Conservation (phyloP, 2,329 filamentous ascomycete genomes). For the Paecilomyces niveus region DNA sequence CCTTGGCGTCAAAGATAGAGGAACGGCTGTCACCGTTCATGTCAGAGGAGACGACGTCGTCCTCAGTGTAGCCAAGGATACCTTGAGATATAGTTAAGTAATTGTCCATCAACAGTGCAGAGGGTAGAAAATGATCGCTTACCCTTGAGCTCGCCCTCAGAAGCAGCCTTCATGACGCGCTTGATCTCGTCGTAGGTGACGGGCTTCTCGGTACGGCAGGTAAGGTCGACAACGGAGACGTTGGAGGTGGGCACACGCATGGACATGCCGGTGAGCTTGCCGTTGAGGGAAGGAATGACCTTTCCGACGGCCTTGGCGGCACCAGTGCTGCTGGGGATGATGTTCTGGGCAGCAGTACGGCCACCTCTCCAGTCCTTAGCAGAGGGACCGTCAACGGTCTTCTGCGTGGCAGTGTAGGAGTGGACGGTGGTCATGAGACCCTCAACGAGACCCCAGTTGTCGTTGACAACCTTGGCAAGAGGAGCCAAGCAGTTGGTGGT, state of each 20-base stretch:
- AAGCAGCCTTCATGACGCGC: slow-evolving; percentile 76
- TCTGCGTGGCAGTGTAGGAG: slow-evolving; percentile 99
- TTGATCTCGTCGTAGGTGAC: slow-evolving; percentile 78
- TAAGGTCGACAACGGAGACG: slow-evolving; percentile 98
- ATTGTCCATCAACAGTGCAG: neutral
- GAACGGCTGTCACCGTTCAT: slow-evolving; percentile 87
- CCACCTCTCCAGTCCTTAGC: slow-evolving; percentile 99
- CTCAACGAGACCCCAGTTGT: slow-evolving; percentile 96
- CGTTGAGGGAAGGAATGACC: slow-evolving; percentile 95
- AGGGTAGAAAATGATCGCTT: slow-evolving; percentile 24
- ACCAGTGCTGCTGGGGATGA: slow-evolving; percentile 98
- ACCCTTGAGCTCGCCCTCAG: slow-evolving; percentile 82
- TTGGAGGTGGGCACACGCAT: slow-evolving; percentile 99
- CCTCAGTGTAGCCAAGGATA: slow-evolving; percentile 91
- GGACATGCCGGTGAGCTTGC: slow-evolving; percentile 99
- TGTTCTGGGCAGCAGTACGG: slow-evolving; percentile 98
- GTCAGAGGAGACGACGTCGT: slow-evolving; percentile 91
- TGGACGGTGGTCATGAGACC: slow-evolving; percentile 99
- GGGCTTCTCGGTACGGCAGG: slow-evolving; percentile 84
- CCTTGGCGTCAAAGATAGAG: slow-evolving; percentile 99
- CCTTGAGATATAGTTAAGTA: slow-evolving; percentile 42
- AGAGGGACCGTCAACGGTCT: slow-evolving; percentile 97
- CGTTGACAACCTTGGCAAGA: slow-evolving; percentile 98
- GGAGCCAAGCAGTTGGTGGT: slow-evolving; percentile 99
- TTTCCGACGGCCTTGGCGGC: slow-evolving; percentile 99